Evolutionary conservation across 1,284 basidiomycete genomes (phyloP).

Genomic region (Irpex lacteus): DNA sequence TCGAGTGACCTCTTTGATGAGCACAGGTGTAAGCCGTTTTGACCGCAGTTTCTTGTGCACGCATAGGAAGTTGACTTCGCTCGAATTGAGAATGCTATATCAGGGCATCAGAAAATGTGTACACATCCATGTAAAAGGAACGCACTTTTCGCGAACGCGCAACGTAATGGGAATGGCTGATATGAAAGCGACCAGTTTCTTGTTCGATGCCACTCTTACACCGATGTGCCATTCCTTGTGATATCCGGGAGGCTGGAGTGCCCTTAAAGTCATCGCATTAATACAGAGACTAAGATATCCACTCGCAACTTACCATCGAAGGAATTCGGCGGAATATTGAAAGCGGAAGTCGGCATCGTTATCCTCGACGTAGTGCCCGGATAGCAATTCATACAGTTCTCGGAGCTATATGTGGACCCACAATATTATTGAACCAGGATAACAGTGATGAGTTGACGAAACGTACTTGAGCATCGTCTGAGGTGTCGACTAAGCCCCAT

Average conservation of each 20-base stretch:
- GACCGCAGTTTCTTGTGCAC: conserved; percentile 97
- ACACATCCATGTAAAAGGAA: background rate
- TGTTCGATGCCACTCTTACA: conserved; percentile 85
- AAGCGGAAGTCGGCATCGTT: conserved; percentile 95
- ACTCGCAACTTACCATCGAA: conserved; percentile 71
- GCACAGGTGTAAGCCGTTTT: conserved; percentile 92
- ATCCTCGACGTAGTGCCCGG: conserved; percentile 96
- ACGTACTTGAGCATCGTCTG: conserved; percentile 67
- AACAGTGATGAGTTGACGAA: background rate
- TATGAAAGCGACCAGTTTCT: conserved; percentile 98
- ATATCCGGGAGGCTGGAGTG: conserved; percentile 92
- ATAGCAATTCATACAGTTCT: conserved; percentile 92
- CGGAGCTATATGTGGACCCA: conserved; percentile 53
- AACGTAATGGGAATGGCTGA: conserved; percentile 89
- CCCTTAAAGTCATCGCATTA: conserved; percentile 52
- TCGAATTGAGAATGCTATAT: conserved; percentile 63
- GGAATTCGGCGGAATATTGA: conserved; percentile 93
- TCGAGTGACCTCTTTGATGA: conserved; percentile 98
- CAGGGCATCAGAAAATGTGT: background rate
- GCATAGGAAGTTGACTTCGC: conserved; percentile 98
- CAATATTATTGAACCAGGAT: background rate
- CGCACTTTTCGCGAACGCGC: conserved; percentile 78
- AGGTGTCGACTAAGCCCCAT: conserved; percentile 86
- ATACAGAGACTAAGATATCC: background rate
- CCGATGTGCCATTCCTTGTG: conserved; percentile 94